Evolutionary conservation across 106 monocot species (phyloP).

Genomic region (Acorus gramineus): DNA sequence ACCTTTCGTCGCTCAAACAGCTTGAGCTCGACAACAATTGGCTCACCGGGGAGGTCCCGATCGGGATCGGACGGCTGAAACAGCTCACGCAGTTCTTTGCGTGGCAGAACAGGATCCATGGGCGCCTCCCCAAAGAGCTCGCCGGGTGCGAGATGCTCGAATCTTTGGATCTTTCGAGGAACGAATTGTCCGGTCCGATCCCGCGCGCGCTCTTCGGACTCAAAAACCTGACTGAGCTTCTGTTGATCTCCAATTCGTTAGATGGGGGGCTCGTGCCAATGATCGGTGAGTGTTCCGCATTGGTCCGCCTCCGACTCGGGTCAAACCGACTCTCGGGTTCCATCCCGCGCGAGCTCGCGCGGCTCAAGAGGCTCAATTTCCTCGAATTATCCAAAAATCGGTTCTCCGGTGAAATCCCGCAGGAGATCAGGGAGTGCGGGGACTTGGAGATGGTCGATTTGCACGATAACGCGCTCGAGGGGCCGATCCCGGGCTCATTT

Average conservation of each 20-base stretch:
- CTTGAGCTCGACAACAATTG: conserved; percentile 14
- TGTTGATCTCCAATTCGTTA: conserved; percentile 16
- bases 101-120: conserved; percentile 17
- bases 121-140: conserved; percentile 1
- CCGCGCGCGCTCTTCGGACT: conserved; percentile 7
- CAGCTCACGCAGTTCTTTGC: conserved; percentile 19
- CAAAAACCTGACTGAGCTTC: conserved; percentile 3
- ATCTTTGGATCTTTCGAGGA: conserved; percentile 13
- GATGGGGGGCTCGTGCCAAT: conserved; percentile 1
- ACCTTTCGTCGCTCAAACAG: conserved; percentile 6
- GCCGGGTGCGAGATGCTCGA: conserved; percentile 12
- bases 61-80: conserved; percentile 6
- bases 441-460: conserved; percentile 17
- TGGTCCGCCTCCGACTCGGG: conserved; percentile 12
- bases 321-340: conserved; percentile 3
- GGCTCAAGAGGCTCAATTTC: conserved; percentile 6
- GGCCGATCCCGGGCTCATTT: conserved; percentile 10
- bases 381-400: conserved; percentile 14
- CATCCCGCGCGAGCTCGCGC: conserved; percentile 11
- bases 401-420: conserved; percentile 11
- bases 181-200: conserved; percentile 7
- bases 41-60: conserved; percentile 10
- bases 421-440: conserved; percentile 7
- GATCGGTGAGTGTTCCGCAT: conserved; percentile 12
- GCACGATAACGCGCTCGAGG: conserved; percentile 16